phyloP scores from a whole-genome alignment of 2,329 filamentous ascomycete species.

The Penicillium crustosum region DNA sequence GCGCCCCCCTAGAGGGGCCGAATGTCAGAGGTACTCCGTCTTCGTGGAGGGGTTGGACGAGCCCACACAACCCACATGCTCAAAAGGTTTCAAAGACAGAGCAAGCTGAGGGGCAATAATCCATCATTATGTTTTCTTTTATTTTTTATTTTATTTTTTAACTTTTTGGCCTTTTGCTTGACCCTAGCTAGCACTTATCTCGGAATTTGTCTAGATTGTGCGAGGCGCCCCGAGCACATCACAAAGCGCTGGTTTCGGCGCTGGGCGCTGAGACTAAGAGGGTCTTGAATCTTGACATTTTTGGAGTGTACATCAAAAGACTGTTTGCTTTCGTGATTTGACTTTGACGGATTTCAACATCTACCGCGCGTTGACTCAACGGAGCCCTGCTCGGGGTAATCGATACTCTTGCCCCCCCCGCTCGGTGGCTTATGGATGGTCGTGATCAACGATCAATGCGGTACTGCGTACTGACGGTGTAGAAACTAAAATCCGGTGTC shows the following conservation, averaged over 20 bases:
- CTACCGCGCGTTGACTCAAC: background rate
- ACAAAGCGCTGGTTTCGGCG: background rate
- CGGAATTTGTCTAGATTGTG: conserved; percentile 4
- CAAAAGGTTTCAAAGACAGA: background rate
- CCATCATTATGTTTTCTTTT: background rate
- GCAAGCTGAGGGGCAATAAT: background rate
- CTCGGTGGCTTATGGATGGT: background rate
- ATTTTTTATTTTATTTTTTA: background rate
- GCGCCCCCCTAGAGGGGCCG: background rate
- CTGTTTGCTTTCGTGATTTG: conserved; percentile 1
- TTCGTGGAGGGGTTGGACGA: background rate
- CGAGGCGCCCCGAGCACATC: conserved; percentile 9
- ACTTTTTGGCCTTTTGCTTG: conserved; percentile 2
- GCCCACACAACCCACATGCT: background rate
- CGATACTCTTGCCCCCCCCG: background rate
- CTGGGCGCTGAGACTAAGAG: background rate
- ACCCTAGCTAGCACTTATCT: background rate
- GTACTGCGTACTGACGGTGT: conserved; percentile 2
- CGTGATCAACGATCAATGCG: background rate
- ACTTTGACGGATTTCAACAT: background rate
- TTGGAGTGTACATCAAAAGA: background rate
- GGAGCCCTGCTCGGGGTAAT: background rate
- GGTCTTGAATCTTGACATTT: background rate
- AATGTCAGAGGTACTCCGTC: background rate
- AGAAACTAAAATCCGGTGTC: background rate